Conservation (phyloP, 768 basidiomycete genomes). For the Omphalotus guepiniiformis region DNA sequence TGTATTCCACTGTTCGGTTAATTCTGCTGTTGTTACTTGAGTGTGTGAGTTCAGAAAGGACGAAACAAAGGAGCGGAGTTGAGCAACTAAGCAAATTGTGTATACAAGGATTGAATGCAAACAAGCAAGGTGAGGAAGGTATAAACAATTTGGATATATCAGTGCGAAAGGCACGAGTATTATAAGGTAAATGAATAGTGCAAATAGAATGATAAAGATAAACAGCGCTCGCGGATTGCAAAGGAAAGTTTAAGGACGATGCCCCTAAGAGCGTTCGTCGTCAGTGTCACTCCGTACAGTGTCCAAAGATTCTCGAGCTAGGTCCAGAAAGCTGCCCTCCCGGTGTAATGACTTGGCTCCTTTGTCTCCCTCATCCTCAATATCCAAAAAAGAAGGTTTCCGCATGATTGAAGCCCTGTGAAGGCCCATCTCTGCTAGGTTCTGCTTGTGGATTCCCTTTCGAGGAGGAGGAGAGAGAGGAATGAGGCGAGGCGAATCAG, state of each 20-base stretch:
- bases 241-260: neutral
- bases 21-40: constrained; percentile 17
- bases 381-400: constrained; percentile 72
- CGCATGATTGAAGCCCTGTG: constrained; percentile 53
- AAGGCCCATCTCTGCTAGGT: constrained; percentile 33
- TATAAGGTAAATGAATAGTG: constrained; percentile 5
- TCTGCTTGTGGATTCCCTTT: constrained; percentile 15
- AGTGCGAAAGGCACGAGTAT: constrained; percentile 7
- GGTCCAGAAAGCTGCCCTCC: constrained; percentile 44
- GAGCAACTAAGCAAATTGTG: constrained; percentile 15
- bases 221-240: neutral
- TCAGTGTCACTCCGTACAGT: constrained; percentile 30
- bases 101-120: constrained; percentile 17
- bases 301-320: constrained; percentile 50
- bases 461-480: constrained; percentile 4
- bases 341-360: constrained; percentile 19
- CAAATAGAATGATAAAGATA: constrained; percentile 1
- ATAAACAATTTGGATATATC: constrained; percentile 8
- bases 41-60: constrained; percentile 18
- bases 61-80: constrained; percentile 6
- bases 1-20: constrained; percentile 10
- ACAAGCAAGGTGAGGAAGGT: constrained; percentile 13
- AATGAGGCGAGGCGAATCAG: neutral
- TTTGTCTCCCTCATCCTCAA: constrained; percentile 46
- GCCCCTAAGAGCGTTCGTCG: constrained; percentile 6